Base-by-base conservation (phyloP, 2,329 filamentous ascomycete species). In the Alternaria brassicae region DNA sequence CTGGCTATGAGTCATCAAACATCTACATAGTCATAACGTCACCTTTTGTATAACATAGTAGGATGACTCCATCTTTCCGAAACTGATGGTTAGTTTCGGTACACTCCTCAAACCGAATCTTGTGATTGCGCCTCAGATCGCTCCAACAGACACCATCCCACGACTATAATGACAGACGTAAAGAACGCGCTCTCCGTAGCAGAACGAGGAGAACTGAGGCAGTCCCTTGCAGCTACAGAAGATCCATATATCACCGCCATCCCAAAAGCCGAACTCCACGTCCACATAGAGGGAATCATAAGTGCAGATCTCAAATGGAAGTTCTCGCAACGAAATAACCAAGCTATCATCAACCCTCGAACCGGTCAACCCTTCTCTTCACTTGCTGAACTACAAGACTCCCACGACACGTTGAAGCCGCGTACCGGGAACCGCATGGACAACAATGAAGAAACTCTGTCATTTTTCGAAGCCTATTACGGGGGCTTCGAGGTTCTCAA, bases 201-300 rank as follows among this genome's bases (percentile, higher is more conserved):
- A 50, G 37, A 12, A 25, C 48, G 58, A 50, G 58, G 41, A 51
- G 49, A 44, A 6, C 53, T 61, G 1, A 40, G 58, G 1, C 58
- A 30, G 32, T 36, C 49, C 10, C 27, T 53, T 23, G 50, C 57
- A 47, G 27, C 57, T 25, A 60, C 56, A 17, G 45, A 37, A n/a
- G 53, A 63, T 25, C 21, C 49, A 13, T 51, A 40, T 34, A 51
- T 51, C 3, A 6, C 4, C 4, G 12, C 48, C 0, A 51, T 51
- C 6, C 81, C 81, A 6, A 82, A 82, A 53, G 77, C 81, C 23
- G 81, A 83, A 62, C 78, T 82, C 6, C 81, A 83, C 62, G 57
- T 83, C 21, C 81, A 83, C 66, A 80, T 83, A 49, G 81, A 83
- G 72, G 81, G 81, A 6, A 81, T 78, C 2, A 67, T 82, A n/a